These are phyloP conservation scores for Phytopythium kandeliae DNA, from an alignment of 352 stramenopile species.

Conservation along the genomic window DNA sequence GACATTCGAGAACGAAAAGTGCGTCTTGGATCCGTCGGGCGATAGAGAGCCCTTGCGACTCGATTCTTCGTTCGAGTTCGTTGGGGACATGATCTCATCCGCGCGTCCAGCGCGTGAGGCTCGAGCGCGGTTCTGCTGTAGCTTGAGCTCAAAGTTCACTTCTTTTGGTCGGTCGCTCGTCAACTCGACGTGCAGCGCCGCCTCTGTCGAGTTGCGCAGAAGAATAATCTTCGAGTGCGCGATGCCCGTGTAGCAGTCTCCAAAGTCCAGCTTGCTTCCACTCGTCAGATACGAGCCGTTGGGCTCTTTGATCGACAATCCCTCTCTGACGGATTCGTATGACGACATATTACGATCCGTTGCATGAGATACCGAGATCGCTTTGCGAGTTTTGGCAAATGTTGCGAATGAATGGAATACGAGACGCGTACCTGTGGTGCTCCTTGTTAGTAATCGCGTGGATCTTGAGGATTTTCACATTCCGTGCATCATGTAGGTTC, in stretches of 20 bases:
- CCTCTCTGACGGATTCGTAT: too few species aligned
- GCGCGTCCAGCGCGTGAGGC: constrained; percentile 44
- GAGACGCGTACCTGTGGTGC: constrained; percentile 58
- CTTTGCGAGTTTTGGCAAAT: too few species aligned
- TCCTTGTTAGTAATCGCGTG: constrained; percentile 87
- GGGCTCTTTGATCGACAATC: constrained; percentile 81
- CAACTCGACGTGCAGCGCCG: constrained; percentile 77
- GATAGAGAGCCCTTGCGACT: constrained; percentile 67
- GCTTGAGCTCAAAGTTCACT: constrained; percentile 85
- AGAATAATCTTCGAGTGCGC: constrained; percentile 77
- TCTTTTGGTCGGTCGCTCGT: constrained; percentile 85
- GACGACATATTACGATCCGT: too few species aligned
- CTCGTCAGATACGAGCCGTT: constrained; percentile 83
- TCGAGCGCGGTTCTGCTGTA: constrained; percentile 66
- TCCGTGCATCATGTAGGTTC: constrained; percentile 80
- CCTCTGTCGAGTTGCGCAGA: constrained; percentile 83
- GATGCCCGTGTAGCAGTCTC: constrained; percentile 83
- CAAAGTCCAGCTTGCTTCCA: constrained; percentile 85
- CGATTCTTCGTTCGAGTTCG: constrained; percentile 65
- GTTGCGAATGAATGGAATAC: background rate
- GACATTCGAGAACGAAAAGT: constrained; percentile 46
- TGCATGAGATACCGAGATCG: too few species aligned
- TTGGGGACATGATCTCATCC: constrained; percentile 67
- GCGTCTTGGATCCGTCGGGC: constrained; percentile 45
- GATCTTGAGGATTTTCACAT: constrained; percentile 84